Evolutionary conservation across 2,329 filamentous ascomycete genomes (phyloP), one percentile per base, ranked within the genome.

Genomic region (Sarocladium kiliense): DNA sequence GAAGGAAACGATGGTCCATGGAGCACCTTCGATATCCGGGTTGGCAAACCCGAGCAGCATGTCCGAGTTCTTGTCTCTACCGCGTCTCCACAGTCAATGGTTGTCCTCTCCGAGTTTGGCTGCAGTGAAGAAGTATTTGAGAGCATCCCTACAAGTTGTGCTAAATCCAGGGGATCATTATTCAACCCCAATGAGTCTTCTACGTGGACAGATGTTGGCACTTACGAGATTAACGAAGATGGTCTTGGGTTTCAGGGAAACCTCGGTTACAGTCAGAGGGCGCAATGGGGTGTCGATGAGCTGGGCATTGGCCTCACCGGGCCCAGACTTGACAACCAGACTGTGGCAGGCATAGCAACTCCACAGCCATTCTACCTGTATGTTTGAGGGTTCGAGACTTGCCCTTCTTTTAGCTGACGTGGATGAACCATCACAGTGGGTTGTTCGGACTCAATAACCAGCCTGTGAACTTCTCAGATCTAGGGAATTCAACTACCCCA

Each of bases 1-100:
- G 47, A 51, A 23, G 47, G 47, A 36, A 51, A 51, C 18, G 47
- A 51, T 27, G 47, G 47, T 3, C 47, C 47, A 12, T 51, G 47
- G 47, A 51, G 47, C 30, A 51, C 47, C 4, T 51, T 51, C 18
- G 47, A 51, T 36, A 34, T 51, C 11, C 11, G 47, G 16, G 47
- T 51, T 14, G 47, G 47, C 27, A 18, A 51, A 4, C 47, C 47
- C 18, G 47, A 51, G 18, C 47, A 51, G 18, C 47, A 51, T 36
- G 23, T 51, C 11, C 12, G 47, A 25, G 47, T 51, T 32, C 27
- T 51, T 5, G 30, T 51, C 9, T 51, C 47, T 3, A 51, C 47
- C 14, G 16, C 47, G 3, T 51, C 47, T 12, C 47, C 47, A 19
- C 47, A 51, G 18, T 36, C 47, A 3, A 51, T 51, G 47, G 47